Conservation (phyloP, 176 grass and related monocot genomes). For the Rhynchospora breviuscula region DNA sequence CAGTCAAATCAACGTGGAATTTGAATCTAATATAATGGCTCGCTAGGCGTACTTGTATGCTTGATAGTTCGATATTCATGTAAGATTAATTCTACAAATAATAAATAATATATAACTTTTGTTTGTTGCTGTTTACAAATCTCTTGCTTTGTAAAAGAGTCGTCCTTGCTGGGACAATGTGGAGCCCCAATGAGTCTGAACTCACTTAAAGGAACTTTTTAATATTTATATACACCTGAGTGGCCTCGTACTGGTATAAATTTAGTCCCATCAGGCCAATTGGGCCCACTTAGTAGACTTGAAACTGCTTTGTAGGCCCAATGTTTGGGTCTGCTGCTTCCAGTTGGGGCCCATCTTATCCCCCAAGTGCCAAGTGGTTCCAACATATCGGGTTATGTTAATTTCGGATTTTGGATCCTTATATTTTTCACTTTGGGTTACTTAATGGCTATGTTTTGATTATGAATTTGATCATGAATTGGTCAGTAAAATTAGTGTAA, state of each 20-base stretch:
- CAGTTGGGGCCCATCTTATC: neutral
- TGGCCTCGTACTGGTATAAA: neutral
- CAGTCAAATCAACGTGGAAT: too few relatives aligned
- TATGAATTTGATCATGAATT: too few relatives aligned
- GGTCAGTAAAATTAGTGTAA: too few relatives aligned
- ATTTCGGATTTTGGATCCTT: neutral
- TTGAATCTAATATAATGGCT: too few relatives aligned
- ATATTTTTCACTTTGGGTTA: too few relatives aligned
- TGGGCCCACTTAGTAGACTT: neutral
- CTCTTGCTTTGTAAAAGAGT: neutral
- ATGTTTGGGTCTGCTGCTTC: neutral
- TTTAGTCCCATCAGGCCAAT: neutral
- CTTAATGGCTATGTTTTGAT: too few relatives aligned
- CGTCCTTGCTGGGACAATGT: neutral
- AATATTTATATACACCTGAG: neutral
- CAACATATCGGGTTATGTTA: neutral
- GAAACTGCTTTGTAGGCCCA: slow-evolving; percentile 4
- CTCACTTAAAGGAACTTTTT: neutral
- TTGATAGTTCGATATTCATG: neutral
- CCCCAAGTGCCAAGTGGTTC: neutral
- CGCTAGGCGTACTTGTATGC: too few relatives aligned
- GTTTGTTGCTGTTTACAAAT: neutral
- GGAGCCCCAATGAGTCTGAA: neutral
- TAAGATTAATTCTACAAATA: neutral
- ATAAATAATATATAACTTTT: neutral